These are phyloP conservation scores for Myxozyma melibiosi DNA, from an alignment of 805 yeast genomes.

Conservation along the genomic window DNA sequence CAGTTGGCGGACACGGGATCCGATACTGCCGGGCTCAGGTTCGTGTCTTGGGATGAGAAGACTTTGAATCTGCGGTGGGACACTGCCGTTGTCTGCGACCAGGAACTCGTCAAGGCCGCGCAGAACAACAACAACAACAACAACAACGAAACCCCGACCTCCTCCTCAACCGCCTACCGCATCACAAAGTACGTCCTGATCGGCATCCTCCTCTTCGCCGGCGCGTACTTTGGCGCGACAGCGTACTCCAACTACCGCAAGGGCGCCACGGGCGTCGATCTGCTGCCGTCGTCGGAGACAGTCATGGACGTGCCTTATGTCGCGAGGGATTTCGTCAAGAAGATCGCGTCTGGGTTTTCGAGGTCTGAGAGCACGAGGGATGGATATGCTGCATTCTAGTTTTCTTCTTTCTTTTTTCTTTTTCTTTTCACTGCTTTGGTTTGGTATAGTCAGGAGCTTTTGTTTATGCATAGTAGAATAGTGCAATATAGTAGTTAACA, in stretches of 20 bases:
- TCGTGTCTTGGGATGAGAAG: constrained; percentile 40
- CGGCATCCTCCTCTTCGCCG: constrained; percentile 21
- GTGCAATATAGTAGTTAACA: too few relatives aligned
- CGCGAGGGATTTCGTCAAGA: constrained; percentile 47
- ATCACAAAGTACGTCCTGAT: constrained; percentile 83
- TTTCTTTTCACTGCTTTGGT: background rate
- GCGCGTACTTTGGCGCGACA: constrained; percentile 54
- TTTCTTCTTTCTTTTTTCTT: background rate
- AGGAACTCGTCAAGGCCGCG: constrained; percentile 23
- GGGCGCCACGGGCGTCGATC: constrained; percentile 63
- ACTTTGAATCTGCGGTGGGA: constrained; percentile 44
- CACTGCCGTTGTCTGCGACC: constrained; percentile 50
- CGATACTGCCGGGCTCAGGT: constrained; percentile 22
- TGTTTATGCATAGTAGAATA: too few relatives aligned
- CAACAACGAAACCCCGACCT: constrained; percentile 31
- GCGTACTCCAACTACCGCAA: constrained; percentile 72
- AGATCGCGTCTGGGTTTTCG: constrained; percentile 69
- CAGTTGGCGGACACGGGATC: constrained; percentile 24
- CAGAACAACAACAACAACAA: constrained; percentile 38
- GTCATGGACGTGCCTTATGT: constrained; percentile 62
- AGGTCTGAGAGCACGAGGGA: constrained; percentile 62
- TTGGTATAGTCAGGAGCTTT: too few relatives aligned
- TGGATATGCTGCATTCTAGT: constrained; percentile 88
- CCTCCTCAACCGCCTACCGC: constrained; percentile 65
- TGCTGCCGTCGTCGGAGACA: constrained; percentile 45